Percentiles rank a stretch among this genome's conserved stretches.
Conservation (phyloP, 768 basidiomycete genomes). For the Calocybe cyanea region DNA sequence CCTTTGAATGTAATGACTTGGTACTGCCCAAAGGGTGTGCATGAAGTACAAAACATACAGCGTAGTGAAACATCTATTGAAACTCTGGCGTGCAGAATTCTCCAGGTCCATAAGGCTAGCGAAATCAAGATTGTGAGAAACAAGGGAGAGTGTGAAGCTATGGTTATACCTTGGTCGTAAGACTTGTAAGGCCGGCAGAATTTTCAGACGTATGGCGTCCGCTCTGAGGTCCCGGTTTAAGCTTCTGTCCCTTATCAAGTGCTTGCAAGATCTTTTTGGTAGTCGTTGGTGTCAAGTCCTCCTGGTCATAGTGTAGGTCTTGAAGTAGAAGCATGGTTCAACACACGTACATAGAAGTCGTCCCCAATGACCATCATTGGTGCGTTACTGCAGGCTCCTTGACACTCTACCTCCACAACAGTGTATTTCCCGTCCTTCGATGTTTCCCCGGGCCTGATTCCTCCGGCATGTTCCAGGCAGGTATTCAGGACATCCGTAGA, state of each 20-base stretch:
- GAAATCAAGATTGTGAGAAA: slow-evolving; percentile 11
- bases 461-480: slow-evolving; percentile 77
- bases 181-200: slow-evolving; percentile 82
- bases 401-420: slow-evolving; percentile 96
- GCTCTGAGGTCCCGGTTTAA: slow-evolving; percentile 92
- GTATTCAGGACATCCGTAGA: slow-evolving; percentile 88
- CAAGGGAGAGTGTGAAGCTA: background rate
- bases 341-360: slow-evolving; percentile 82
- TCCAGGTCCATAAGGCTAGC: slow-evolving; percentile 92
- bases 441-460: slow-evolving; percentile 85
- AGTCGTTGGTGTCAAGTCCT: slow-evolving; percentile 76
- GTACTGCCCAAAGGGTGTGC: background rate
- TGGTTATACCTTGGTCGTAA: slow-evolving; percentile 62
- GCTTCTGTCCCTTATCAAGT: slow-evolving; percentile 78
- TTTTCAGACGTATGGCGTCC: slow-evolving; percentile 88
- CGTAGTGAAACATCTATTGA: slow-evolving; percentile 30
- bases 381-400: slow-evolving; percentile 97
- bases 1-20: background rate
- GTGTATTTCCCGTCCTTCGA: slow-evolving; percentile 97
- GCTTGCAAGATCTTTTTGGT: slow-evolving; percentile 79
- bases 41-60: background rate
- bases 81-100: slow-evolving; percentile 87
- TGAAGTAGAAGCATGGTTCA: background rate
- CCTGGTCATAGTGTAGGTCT: slow-evolving; percentile 39
- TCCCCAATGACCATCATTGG: slow-evolving; percentile 96